phyloP scores from a whole-genome alignment of 768 basidiomycete species.

The Cystobasidium ongulense region DNA sequence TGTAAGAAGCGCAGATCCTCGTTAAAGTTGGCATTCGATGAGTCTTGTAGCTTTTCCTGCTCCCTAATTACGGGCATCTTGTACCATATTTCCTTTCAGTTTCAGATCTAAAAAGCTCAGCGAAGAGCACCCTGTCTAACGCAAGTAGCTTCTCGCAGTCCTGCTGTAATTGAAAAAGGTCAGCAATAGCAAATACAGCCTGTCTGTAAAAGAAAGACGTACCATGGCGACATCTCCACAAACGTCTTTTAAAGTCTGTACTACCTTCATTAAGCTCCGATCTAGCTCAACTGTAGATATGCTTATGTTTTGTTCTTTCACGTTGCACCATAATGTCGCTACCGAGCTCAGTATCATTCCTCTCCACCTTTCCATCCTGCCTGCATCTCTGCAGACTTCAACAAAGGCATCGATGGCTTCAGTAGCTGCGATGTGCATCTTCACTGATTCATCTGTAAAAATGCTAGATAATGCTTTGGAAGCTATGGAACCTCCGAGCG shows the following conservation, averaged over 20 bases:
- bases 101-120: not conserved
- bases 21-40: not conserved
- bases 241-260: not conserved
- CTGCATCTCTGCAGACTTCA: not conserved
- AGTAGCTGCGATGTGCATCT: not conserved
- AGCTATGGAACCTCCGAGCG: not conserved
- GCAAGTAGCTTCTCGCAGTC: not conserved
- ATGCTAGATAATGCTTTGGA: not conserved
- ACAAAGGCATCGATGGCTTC: not conserved
- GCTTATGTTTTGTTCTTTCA: slow-evolving; percentile 5
- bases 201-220: not conserved
- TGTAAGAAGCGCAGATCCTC: no score
- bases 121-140: not conserved
- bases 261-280: not conserved
- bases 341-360: slow-evolving; percentile 15
- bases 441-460: not conserved
- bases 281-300: slow-evolving; percentile 6
- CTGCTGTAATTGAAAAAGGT: not conserved
- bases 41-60: not conserved
- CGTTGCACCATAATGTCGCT: slow-evolving; percentile 13
- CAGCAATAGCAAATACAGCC: not conserved
- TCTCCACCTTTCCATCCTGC: slow-evolving; percentile 29
- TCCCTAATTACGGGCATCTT: not conserved
- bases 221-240: not conserved
- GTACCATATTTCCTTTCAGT: not conserved